Conservation (phyloP, 345 rosid species). For the Boechera stricta region DNA sequence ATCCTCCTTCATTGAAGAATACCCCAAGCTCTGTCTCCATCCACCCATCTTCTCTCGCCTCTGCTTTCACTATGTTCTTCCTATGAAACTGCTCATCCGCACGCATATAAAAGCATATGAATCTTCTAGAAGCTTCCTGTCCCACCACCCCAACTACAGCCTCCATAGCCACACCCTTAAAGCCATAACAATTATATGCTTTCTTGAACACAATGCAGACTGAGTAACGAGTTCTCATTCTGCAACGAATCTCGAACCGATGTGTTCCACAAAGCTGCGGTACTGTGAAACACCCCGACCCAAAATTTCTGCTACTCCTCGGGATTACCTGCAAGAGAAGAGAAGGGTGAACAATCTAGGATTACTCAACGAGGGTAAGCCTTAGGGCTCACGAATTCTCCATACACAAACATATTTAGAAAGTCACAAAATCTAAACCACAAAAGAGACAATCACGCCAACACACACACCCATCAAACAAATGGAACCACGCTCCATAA, state of each 20-base stretch:
- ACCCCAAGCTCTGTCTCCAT: slow-evolving; percentile 5
- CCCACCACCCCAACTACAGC: slow-evolving; percentile 1
- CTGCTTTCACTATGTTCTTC: background rate
- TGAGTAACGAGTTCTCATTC: slow-evolving; percentile 18
- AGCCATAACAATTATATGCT: background rate
- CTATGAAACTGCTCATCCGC: background rate
- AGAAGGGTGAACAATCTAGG: no score
- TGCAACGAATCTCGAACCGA: slow-evolving; percentile 1
- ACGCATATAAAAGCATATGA: background rate
- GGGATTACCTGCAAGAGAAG: no score
- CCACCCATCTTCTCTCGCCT: slow-evolving; percentile 12
- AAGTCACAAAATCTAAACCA: no score
- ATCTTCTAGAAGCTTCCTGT: background rate
- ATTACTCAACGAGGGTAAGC: no score
- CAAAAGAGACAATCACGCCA: no score
- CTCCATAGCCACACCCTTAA: background rate
- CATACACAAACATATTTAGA: no score
- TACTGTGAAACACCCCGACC: no score
- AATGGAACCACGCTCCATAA: no score
- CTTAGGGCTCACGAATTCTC: no score
- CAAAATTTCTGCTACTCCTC: no score
- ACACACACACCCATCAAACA: no score
- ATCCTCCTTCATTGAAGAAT: background rate
- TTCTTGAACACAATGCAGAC: slow-evolving; percentile 30
- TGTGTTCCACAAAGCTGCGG: no score